Evolutionary conservation across 176 grass and related monocot species (phyloP).

Genomic region (Oryza australiensis): DNA sequence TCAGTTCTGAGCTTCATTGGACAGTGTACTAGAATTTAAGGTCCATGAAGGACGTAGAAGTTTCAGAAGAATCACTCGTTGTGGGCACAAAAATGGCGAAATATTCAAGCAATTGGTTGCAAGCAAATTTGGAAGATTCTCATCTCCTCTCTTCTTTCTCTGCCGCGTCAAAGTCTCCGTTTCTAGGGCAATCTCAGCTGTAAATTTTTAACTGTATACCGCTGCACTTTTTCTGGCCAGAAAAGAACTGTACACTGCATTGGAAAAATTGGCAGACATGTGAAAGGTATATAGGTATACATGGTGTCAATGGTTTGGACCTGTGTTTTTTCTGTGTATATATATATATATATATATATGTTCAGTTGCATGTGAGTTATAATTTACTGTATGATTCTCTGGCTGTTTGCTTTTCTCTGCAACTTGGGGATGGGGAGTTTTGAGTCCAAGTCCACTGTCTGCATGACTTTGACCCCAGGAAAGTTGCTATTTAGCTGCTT

Average conservation of each 20-base stretch:
- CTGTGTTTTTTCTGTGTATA: not conserved
- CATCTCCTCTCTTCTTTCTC: not conserved
- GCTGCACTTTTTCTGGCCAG: not conserved
- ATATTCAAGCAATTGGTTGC: slow-evolving; percentile 16
- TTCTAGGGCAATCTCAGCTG: slow-evolving; percentile 2
- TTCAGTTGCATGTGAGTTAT: not conserved
- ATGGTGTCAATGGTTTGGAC: not conserved
- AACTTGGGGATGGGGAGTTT: not conserved
- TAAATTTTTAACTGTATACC: not conserved
- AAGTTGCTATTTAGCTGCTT: not conserved
- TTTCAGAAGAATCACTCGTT: slow-evolving; percentile 27
- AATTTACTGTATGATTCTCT: not conserved
- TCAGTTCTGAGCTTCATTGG: not conserved
- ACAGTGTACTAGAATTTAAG: not conserved
- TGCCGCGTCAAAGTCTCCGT: slow-evolving; percentile 26
- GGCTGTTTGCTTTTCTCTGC: not conserved
- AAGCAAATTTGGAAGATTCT: slow-evolving; percentile 10
- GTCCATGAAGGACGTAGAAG: slow-evolving; percentile 18
- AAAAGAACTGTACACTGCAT: not conserved
- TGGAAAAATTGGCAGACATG: not conserved
- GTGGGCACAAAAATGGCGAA: not conserved
- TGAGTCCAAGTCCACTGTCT: slow-evolving; percentile 34
- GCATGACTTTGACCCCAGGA: slow-evolving; percentile 37
- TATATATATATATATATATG: not conserved
- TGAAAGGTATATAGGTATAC: not conserved